These are phyloP conservation scores for Colletotrichum sojae DNA, from an alignment of 2,329 filamentous ascomycete species.

Conservation along the genomic window DNA sequence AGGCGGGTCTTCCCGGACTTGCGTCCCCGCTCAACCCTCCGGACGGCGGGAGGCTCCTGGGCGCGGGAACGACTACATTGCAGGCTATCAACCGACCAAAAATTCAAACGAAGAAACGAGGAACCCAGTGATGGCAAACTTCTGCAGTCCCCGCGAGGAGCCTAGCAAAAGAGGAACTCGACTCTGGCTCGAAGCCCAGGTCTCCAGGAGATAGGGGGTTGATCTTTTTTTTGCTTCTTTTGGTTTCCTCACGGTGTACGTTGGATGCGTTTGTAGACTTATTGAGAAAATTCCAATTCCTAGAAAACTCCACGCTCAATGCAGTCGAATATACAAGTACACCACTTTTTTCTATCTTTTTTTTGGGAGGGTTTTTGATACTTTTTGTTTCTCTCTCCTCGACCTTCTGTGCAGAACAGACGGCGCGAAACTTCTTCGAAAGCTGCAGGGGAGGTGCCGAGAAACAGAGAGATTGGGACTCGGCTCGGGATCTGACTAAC, in stretches of 20 bases:
- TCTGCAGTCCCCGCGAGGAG: slow-evolving; percentile 2
- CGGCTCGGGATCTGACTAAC: slow-evolving; percentile 30
- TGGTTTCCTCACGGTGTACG: slow-evolving; percentile 3
- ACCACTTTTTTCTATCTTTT: slow-evolving; percentile 27
- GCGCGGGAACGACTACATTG: slow-evolving; percentile 3
- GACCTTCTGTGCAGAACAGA: background rate
- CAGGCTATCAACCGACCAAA: slow-evolving; percentile 1
- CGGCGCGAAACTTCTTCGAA: background rate
- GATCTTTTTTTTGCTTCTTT: too few relatives aligned
- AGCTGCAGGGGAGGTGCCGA: background rate
- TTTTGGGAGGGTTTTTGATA: slow-evolving; percentile 1
- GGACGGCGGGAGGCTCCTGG: slow-evolving; percentile 16
- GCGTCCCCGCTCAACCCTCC: background rate
- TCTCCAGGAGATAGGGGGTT: too few relatives aligned
- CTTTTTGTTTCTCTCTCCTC: slow-evolving; percentile 10
- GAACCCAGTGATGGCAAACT: background rate
- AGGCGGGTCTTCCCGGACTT: background rate
- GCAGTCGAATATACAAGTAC: slow-evolving; percentile 32
- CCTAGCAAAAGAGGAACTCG: background rate
- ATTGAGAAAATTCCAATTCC: slow-evolving; percentile 35
- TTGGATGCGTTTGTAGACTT: slow-evolving; percentile 3
- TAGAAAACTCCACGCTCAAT: slow-evolving; percentile 41
- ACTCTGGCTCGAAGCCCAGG: too few relatives aligned
- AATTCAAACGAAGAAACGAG: slow-evolving; percentile 4
- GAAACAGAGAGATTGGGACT: slow-evolving; percentile 15